A percentile compares a stretch with the other conserved stretches of the same genome.
These are phyloP conservation scores for Chalciporus sphaerocephalus DNA, from an alignment of 768 basidiomycete species.

Conservation along the genomic window DNA sequence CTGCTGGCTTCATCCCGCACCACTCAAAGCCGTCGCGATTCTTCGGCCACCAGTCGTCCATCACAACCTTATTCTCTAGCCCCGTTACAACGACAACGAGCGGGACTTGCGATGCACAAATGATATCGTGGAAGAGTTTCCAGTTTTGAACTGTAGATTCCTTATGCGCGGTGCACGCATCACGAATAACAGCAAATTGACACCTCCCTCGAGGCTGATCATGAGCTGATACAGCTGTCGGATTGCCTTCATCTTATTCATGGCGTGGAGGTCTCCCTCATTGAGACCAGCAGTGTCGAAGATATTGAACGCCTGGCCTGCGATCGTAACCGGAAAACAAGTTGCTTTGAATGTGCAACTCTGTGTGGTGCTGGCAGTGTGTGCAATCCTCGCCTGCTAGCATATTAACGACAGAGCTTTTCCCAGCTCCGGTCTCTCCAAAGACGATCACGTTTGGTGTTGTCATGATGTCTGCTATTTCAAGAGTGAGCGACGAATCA, in stretches of 20 bases:
- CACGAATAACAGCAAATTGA: conserved; percentile 33
- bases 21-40: neutral
- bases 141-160: conserved; percentile 8
- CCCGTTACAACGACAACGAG: conserved; percentile 31
- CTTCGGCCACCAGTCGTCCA: neutral
- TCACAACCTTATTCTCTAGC: conserved; percentile 19
- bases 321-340: neutral
- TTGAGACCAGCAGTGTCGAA: conserved; percentile 2
- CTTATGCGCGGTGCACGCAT: conserved; percentile 28
- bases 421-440: conserved; percentile 5
- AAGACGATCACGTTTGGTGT: conserved; percentile 2
- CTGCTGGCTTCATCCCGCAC: neutral
- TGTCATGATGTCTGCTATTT: neutral
- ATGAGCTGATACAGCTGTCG: conserved; percentile 22
- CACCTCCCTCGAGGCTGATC: conserved; percentile 22
- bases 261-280: conserved; percentile 1
- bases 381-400: neutral
- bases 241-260: conserved; percentile 8
- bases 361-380: neutral
- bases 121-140: conserved; percentile 26
- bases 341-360: neutral
- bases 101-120: conserved; percentile 32
- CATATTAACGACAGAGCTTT: conserved; percentile 5
- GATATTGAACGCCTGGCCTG: neutral
- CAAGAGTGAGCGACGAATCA: neutral